Evolutionary conservation across 2,329 filamentous ascomycete species (phyloP), one percentile per base, ranked within the genome.

Genomic region (Arthrobotrys conoides): DNA sequence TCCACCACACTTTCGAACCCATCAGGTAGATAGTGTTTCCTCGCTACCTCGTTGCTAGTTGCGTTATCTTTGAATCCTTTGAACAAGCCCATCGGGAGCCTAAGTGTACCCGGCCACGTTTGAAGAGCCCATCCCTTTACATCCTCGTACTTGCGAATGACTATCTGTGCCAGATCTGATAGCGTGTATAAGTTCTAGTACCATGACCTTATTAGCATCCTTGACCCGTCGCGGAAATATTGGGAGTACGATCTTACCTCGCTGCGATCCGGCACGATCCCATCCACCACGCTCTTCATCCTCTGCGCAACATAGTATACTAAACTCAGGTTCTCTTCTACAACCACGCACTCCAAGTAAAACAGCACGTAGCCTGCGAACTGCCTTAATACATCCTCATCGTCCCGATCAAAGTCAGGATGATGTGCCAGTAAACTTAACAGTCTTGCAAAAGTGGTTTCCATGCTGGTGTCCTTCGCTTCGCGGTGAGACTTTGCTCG

Each of bases 291-390:
- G 84, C 95, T 92, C 87, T 99, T 99, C 69, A 97, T 91, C 9
- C 94, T 90, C 84, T 98, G 94, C 12, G 94, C 94, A 79, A 97
- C 92, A 84, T 96, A 93, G 86, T 92, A 96, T 48, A 99, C 94
- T 79, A 97, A 87, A 0, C 92, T 92, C 16, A 98, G 87, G 82
- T 97, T 99, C 53, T 93, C 89, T 83, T 97, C 92, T 0, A 91
- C 95, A 9, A 93, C 93, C 18, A 97, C 90, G 44, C 91, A 90
- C 79, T 88, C 90, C 57, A 98, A 87, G 83, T 97, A 99, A 85
- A 95, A 97, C 49, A 97, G 84, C 73, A 99, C 90, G 84, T 98
- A 99, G 81, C 91, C 90, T 5, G 93, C 91, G 84, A 97, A 94
- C 83, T 97, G 36, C 59, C 64, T 77, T 93, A 53, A 87, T 61